Evolutionary conservation across 1,139 yeast genomes (phyloP).

Genomic region (Saccharomyces hybrid): DNA sequence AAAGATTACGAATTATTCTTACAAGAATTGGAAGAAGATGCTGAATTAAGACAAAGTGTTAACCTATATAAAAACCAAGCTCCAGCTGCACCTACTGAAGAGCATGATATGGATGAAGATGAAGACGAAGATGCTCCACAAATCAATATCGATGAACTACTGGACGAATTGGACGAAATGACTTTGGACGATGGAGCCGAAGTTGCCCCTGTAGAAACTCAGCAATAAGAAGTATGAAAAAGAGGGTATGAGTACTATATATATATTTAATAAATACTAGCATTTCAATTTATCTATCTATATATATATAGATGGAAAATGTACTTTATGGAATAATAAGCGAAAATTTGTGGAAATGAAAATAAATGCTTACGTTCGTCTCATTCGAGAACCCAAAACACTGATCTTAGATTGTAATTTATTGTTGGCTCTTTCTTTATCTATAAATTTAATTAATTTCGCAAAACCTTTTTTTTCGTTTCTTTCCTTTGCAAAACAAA

Average conservation of each 20-base stretch:
- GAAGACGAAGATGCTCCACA: slow-evolving; percentile 69
- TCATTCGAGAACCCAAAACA: not conserved
- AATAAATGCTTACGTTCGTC: not conserved
- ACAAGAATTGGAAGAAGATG: slow-evolving; percentile 95
- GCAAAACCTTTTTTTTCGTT: not conserved
- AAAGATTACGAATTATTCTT: slow-evolving; percentile 91
- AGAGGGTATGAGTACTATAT: not conserved
- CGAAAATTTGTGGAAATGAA: not conserved
- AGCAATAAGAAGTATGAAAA: not conserved
- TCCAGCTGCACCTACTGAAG: slow-evolving; percentile 26
- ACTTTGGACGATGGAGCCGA: slow-evolving; percentile 46
- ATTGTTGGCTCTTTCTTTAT: not conserved
- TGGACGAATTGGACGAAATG: slow-evolving; percentile 92
- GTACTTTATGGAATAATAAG: not conserved
- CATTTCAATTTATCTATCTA: not conserved
- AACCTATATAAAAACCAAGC: slow-evolving; percentile 71
- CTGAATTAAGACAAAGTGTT: slow-evolving; percentile 84
- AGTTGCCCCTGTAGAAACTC: slow-evolving; percentile 5
- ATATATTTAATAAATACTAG: not conserved
- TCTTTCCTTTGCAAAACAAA: not conserved
- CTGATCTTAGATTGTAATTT: not conserved
- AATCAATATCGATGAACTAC: slow-evolving; percentile 70
- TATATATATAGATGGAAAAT: not conserved
- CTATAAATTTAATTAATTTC: not conserved
- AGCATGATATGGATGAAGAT: slow-evolving; percentile 40